Evolutionary conservation across 495 filamentous ascomycete genomes (phyloP).

Genomic region (Corynascus novoguineensis): DNA sequence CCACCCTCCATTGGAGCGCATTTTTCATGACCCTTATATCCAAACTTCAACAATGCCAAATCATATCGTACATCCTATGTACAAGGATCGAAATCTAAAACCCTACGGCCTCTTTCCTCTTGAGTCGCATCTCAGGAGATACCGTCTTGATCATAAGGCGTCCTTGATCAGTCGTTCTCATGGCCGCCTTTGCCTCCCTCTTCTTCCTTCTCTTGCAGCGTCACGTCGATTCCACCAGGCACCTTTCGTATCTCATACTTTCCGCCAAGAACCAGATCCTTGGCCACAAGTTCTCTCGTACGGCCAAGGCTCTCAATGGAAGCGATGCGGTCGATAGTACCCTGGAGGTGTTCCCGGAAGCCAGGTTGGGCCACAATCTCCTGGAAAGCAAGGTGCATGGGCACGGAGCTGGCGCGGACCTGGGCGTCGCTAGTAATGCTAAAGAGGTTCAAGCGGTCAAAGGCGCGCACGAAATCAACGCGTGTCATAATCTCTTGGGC

Average conservation of each 20-base stretch:
- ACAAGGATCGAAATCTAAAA: too few relatives aligned
- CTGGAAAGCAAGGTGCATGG: slow-evolving; percentile 89
- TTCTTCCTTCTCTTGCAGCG: slow-evolving; percentile 17
- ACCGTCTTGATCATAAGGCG: background rate
- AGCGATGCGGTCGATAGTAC: slow-evolving; percentile 73
- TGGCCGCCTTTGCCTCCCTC: slow-evolving; percentile 1
- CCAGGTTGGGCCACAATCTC: slow-evolving; percentile 66
- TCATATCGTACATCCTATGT: too few relatives aligned
- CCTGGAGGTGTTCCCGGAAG: slow-evolving; percentile 77
- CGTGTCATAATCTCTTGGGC: slow-evolving; percentile 89
- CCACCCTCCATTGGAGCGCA: too few relatives aligned
- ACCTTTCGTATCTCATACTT: slow-evolving; percentile 64
- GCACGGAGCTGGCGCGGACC: slow-evolving; percentile 89
- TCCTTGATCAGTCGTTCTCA: background rate
- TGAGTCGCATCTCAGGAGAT: background rate
- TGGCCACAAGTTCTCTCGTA: slow-evolving; percentile 86
- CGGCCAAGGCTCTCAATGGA: slow-evolving; percentile 91
- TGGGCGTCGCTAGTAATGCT: slow-evolving; percentile 83
- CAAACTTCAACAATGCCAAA: too few relatives aligned
- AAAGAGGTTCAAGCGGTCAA: slow-evolving; percentile 92
- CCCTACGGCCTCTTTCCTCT: too few relatives aligned
- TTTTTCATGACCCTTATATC: too few relatives aligned
- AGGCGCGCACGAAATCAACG: slow-evolving; percentile 85
- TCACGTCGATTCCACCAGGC: slow-evolving; percentile 23
- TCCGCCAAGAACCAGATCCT: slow-evolving; percentile 65